Percentiles rank a stretch among this genome's conserved stretches.
These are phyloP conservation scores for Mesotaenium endlicherianum DNA, from an alignment of 139 green algal species.

Conservation along the genomic window DNA sequence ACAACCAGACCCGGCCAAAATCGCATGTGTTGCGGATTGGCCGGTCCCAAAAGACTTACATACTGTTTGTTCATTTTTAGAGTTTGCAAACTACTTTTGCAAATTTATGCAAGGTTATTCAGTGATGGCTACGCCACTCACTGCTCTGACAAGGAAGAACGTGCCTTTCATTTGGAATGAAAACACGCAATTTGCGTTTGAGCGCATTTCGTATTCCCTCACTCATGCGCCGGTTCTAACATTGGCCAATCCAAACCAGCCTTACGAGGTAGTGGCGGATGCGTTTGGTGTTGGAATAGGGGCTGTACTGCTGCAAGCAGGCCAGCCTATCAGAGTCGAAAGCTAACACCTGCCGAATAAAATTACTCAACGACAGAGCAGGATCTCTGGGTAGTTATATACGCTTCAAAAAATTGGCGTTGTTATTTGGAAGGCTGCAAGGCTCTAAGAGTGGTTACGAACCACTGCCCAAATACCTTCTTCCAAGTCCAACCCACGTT, in stretches of 20 bases:
- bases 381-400: conserved; percentile 47
- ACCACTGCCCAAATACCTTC: conserved; percentile 19
- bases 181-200: neutral
- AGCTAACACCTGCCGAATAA: conserved; percentile 28
- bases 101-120: conserved; percentile 54
- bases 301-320: conserved; percentile 50
- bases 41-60: neutral
- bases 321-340: conserved; percentile 41
- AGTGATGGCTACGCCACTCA: conserved; percentile 39
- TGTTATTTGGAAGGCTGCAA: conserved; percentile 15
- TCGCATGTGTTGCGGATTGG: neutral
- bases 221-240: conserved; percentile 37
- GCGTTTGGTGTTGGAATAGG: conserved; percentile 32
- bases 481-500: neutral
- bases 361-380: conserved; percentile 44
- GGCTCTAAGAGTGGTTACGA: conserved; percentile 7
- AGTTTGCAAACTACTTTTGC: conserved; percentile 56
- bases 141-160: neutral
- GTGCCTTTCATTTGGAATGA: neutral
- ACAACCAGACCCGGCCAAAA: conserved; percentile 36
- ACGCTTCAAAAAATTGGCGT: conserved; percentile 30
- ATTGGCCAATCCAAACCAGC: conserved; percentile 15
- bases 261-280: conserved; percentile 45
- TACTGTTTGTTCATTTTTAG: conserved; percentile 7
- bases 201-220: neutral